Evolutionary conservation across 805 yeast genomes (phyloP).

Genomic region (Barnettozyma pratensis): DNA sequence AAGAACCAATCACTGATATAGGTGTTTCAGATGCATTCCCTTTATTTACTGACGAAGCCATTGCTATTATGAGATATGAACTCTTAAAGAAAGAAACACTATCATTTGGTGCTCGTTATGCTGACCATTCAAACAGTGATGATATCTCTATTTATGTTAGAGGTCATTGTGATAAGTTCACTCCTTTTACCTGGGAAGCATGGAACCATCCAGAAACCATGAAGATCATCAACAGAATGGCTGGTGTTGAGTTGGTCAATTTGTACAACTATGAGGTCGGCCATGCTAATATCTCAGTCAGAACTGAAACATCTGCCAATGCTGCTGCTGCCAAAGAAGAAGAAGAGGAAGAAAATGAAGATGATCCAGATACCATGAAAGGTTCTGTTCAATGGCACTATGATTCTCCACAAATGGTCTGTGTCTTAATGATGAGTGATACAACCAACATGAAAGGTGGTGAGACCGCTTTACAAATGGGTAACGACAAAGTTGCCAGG

Average conservation of each 20-base stretch:
- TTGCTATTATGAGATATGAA: constrained; percentile 54
- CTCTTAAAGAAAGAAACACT: constrained; percentile 43
- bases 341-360: constrained; percentile 6
- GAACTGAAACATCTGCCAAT: constrained; percentile 16
- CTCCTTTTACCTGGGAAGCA: constrained; percentile 50
- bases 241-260: constrained; percentile 30
- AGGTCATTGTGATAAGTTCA: constrained; percentile 41
- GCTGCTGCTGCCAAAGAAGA: constrained; percentile 4
- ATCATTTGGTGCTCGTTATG: constrained; percentile 38
- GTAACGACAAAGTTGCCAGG: constrained; percentile 20
- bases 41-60: constrained; percentile 54
- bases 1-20: constrained; percentile 45
- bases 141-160: constrained; percentile 42
- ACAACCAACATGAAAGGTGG: constrained; percentile 57
- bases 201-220: constrained; percentile 57
- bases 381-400: constrained; percentile 61
- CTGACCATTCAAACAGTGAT: constrained; percentile 40
- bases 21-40: constrained; percentile 61
- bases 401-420: constrained; percentile 61
- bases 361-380: constrained; percentile 30
- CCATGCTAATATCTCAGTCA: constrained; percentile 45
- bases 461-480: constrained; percentile 45
- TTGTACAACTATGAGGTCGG: constrained; percentile 48
- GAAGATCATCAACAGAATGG: constrained; percentile 50
- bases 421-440: constrained; percentile 59